These are phyloP conservation scores for Elongisporangium anandrum DNA, from an alignment of 352 stramenopile genomes.

Conservation along the genomic window DNA sequence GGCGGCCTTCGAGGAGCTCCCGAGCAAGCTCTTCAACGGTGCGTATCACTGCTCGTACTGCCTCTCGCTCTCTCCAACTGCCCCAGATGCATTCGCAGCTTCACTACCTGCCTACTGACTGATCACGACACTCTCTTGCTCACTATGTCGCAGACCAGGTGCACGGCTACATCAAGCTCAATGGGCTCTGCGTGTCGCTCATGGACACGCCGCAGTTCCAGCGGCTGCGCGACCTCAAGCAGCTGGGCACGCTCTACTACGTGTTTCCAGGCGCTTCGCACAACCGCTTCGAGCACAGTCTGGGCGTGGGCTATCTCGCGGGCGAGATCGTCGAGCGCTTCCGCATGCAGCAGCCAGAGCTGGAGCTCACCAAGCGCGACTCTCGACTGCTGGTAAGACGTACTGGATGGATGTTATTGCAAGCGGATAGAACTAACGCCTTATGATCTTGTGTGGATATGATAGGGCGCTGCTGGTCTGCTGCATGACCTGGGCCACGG, in stretches of 20 bases:
- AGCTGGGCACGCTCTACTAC: slow-evolving; percentile 90
- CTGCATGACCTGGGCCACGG: slow-evolving; percentile 92
- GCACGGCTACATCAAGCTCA: slow-evolving; percentile 79
- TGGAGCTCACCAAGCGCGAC: slow-evolving; percentile 90
- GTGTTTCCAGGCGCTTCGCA: slow-evolving; percentile 88
- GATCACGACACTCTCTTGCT: neutral
- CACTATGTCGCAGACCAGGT: slow-evolving; percentile 46
- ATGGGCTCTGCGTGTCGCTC: slow-evolving; percentile 70
- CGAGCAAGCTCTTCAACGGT: slow-evolving; percentile 69
- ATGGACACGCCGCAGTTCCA: slow-evolving; percentile 94
- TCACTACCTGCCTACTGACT: neutral
- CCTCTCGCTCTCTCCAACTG: slow-evolving; percentile 3
- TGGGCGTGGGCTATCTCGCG: slow-evolving; percentile 94
- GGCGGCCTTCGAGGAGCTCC: slow-evolving; percentile 10
- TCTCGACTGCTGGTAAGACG: slow-evolving; percentile 38
- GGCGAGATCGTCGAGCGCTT: slow-evolving; percentile 86
- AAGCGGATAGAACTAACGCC: too few relatives aligned
- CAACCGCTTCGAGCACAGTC: slow-evolving; percentile 94
- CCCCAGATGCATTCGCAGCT: neutral
- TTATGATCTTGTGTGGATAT: neutral
- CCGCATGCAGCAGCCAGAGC: slow-evolving; percentile 76
- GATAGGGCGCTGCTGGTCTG: slow-evolving; percentile 68
- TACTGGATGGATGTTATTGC: neutral
- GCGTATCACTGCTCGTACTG: neutral
- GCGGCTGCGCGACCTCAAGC: slow-evolving; percentile 92